Conservation (phyloP, 257 asterid species). For the Ehretia macrophylla region DNA sequence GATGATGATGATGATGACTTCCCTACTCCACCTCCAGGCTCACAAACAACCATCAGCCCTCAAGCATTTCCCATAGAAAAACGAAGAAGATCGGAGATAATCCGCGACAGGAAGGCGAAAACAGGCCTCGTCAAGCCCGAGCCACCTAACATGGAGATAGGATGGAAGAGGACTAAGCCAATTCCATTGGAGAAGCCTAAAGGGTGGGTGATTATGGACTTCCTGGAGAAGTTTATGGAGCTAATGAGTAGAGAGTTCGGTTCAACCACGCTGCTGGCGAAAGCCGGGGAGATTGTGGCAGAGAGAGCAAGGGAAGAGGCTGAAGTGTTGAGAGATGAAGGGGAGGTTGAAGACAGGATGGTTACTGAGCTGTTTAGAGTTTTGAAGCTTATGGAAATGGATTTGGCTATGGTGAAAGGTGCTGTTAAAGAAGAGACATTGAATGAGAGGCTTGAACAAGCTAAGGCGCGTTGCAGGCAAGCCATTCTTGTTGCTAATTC, state of each 20-base stretch:
- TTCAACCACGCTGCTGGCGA: constrained; percentile 50
- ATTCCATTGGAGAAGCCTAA: constrained; percentile 64
- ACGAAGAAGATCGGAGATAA: constrained; percentile 56
- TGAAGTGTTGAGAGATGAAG: constrained; percentile 66
- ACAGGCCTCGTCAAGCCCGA: constrained; percentile 51
- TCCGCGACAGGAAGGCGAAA: constrained; percentile 49
- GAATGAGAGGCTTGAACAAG: constrained; percentile 64
- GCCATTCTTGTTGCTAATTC: constrained; percentile 86
- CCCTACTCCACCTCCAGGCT: constrained; percentile 38
- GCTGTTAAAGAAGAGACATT: constrained; percentile 72
- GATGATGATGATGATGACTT: constrained; percentile 38
- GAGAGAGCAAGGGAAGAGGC: constrained; percentile 74
- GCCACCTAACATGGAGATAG: constrained; percentile 78
- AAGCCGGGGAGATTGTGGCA: constrained; percentile 70
- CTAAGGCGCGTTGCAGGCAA: constrained; percentile 82
- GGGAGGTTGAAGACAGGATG: constrained; percentile 83
- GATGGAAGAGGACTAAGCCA: constrained; percentile 82
- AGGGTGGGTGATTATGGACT: constrained; percentile 76
- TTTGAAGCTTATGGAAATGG: constrained; percentile 60
- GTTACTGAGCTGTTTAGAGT: constrained; percentile 71
- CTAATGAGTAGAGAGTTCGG: constrained; percentile 72
- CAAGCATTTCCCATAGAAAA: constrained; percentile 74
- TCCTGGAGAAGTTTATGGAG: constrained; percentile 61
- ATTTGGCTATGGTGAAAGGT: constrained; percentile 71
- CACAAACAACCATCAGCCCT: constrained; percentile 47